Evolutionary conservation across 495 filamentous ascomycete genomes (phyloP).

Genomic region (Aspergillus egyptiacus): DNA sequence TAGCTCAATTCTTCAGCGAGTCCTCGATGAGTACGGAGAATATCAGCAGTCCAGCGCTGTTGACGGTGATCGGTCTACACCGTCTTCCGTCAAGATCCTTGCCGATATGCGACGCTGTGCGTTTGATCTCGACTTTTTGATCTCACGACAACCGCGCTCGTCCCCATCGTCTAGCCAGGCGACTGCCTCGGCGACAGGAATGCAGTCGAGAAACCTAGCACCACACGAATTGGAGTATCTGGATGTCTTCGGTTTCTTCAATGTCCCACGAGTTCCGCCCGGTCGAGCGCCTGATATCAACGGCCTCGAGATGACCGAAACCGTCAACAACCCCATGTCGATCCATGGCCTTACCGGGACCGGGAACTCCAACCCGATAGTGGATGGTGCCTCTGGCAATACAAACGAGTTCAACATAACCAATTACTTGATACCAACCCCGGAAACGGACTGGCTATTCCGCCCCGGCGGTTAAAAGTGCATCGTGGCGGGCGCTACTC

Average conservation of each 20-base stretch:
- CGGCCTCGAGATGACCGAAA: constrained; percentile 28
- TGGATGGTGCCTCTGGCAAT: constrained; percentile 24
- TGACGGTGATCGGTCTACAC: constrained; percentile 64
- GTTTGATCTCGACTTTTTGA: constrained; percentile 81
- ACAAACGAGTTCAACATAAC: constrained; percentile 45
- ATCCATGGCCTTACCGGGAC: constrained; percentile 35
- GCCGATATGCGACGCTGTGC: constrained; percentile 81
- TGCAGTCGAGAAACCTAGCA: constrained; percentile 53
- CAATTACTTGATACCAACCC: constrained; percentile 43
- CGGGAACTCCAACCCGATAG: constrained; percentile 15
- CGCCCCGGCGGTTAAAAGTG: constrained; percentile 27
- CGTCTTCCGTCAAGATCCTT: constrained; percentile 76
- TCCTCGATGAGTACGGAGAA: constrained; percentile 77
- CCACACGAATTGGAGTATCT: constrained; percentile 81
- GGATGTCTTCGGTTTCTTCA: constrained; percentile 94
- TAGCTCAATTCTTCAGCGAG: constrained; percentile 69
- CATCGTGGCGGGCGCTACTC: not conserved
- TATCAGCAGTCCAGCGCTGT: constrained; percentile 54
- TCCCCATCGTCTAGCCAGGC: constrained; percentile 33
- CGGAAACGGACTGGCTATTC: constrained; percentile 45
- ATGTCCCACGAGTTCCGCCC: constrained; percentile 66
- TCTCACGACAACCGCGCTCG: constrained; percentile 70
- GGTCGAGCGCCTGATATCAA: constrained; percentile 26
- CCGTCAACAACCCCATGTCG: constrained; percentile 37
- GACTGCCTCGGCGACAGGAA: constrained; percentile 31